Base-by-base conservation (phyloP, 2,329 filamentous ascomycete genomes). In the Trichoderma sp. region DNA sequence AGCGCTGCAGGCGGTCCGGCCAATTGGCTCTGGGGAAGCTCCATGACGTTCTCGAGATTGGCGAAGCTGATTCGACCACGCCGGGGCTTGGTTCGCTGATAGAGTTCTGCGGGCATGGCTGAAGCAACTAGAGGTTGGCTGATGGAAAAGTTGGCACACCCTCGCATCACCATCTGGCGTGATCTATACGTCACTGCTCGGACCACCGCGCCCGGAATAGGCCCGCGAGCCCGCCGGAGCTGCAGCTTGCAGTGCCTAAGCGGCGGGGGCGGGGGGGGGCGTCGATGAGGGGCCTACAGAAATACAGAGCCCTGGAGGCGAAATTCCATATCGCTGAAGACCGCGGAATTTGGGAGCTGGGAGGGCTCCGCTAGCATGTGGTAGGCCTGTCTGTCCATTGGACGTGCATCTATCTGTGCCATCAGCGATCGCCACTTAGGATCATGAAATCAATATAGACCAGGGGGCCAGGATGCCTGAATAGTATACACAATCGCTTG, bases 81-180 rank as follows among this genome's bases (percentile, higher is more conserved):
- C 28, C 21, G 57, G 30, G 32, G 47, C 24, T 14, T 47, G 43
- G 67, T 56, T 64, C n/a, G 58, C 47, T 62, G 69, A 65, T 66
- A 66, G 63, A 71, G 63, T 51, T 67, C 36, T 43, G 26, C 24
- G 12, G 28, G 51, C 47, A 51, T 15, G 18, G 39, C 8, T 32
- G 34, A 7, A 36, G 34, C 34, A 36, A 36, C 34, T 36, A 28
- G 36, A 63, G 63, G 64, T 63, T 68, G 63, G 26, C 58, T 72
- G 63, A 68, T 72, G 63, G 18, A 53, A 58, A 57, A 62, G 64
- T 65, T 71, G 69, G 69, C 61, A 30, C 69, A 71, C 61, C 51
- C 60, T 65, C 61, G 69, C 69, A 71, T 71, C 28, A 30, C 36
- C 28, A 26, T 65, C 69, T 71, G 69, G 69, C 69, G 69, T 71